Conservation (phyloP, 129 eudicot species). For the Artemisia annua region DNA sequence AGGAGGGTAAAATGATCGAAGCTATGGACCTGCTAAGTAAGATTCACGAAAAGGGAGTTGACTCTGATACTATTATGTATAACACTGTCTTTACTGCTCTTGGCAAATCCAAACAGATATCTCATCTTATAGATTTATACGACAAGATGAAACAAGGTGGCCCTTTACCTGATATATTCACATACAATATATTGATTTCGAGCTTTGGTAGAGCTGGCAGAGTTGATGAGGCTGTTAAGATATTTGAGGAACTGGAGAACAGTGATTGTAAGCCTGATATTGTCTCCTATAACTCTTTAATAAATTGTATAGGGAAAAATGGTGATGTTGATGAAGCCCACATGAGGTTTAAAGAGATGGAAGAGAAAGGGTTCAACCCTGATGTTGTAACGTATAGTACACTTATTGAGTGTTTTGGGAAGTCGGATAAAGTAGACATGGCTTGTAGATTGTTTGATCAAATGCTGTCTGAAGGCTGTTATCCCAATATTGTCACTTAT, state of each 20-base stretch:
- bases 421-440: constrained; percentile 89
- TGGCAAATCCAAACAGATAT: constrained; percentile 68
- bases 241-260: constrained; percentile 82
- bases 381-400: constrained; percentile 95
- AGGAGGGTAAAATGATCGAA: constrained; percentile 62
- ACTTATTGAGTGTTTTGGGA: constrained; percentile 92
- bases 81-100: constrained; percentile 83
- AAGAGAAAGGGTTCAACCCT: constrained; percentile 85
- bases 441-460: constrained; percentile 81
- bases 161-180: constrained; percentile 77
- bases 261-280: constrained; percentile 75
- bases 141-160: constrained; percentile 84
- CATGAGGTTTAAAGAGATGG: constrained; percentile 90
- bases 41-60: constrained; percentile 82
- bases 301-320: constrained; percentile 84
- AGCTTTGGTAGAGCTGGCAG: constrained; percentile 79
- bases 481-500: constrained; percentile 83
- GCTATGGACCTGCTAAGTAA: constrained; percentile 73
- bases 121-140: constrained; percentile 69
- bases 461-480: constrained; percentile 80
- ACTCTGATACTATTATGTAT: constrained; percentile 72
- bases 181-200: constrained; percentile 85
- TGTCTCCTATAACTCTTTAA: constrained; percentile 81
- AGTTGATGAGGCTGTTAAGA: constrained; percentile 73
- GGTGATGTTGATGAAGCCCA: constrained; percentile 98